Percentiles rank a stretch among this genome's conserved stretches.
phyloP scores from a whole-genome alignment of 768 basidiomycete genomes.

The Crucibulum laeve region DNA sequence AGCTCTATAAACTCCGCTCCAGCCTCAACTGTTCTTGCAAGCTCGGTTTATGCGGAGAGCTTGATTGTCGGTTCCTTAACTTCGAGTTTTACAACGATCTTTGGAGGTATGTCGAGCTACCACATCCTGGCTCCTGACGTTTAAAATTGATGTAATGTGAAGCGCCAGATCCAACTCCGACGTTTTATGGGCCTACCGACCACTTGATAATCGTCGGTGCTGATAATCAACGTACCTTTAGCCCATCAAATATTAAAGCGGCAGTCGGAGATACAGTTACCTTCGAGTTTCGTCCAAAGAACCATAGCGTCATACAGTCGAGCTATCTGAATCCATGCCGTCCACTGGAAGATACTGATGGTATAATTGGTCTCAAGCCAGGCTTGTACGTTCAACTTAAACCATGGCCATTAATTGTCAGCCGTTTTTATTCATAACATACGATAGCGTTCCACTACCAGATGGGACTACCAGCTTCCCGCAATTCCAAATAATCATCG shows the following conservation, averaged over 20 bases:
- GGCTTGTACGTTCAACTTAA: constrained; percentile 31
- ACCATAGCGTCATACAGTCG: constrained; percentile 44
- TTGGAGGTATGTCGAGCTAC: too few species aligned
- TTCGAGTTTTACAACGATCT: too few species aligned
- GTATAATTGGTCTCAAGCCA: constrained; percentile 39
- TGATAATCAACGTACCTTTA: constrained; percentile 29
- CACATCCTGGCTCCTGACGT: too few species aligned
- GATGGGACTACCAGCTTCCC: constrained; percentile 41
- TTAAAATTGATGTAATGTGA: too few species aligned
- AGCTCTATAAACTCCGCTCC: neutral
- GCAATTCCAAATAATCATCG: constrained; percentile 46
- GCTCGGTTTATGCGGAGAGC: too few species aligned
- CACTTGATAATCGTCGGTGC: constrained; percentile 42
- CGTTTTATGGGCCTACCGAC: too few species aligned
- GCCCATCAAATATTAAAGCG: constrained; percentile 41
- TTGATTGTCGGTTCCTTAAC: too few species aligned
- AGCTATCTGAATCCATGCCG: constrained; percentile 38
- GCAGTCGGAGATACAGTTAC: constrained; percentile 43
- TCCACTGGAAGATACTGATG: constrained; percentile 40
- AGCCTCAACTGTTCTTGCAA: neutral
- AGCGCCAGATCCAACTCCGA: too few species aligned
- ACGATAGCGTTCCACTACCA: constrained; percentile 41
- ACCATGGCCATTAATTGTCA: neutral
- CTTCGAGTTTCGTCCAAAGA: constrained; percentile 44
- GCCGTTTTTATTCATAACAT: constrained; percentile 4